phyloP scores from a whole-genome alignment of 2,329 filamentous ascomycete genomes.

The Exophiala xenobiotica region DNA sequence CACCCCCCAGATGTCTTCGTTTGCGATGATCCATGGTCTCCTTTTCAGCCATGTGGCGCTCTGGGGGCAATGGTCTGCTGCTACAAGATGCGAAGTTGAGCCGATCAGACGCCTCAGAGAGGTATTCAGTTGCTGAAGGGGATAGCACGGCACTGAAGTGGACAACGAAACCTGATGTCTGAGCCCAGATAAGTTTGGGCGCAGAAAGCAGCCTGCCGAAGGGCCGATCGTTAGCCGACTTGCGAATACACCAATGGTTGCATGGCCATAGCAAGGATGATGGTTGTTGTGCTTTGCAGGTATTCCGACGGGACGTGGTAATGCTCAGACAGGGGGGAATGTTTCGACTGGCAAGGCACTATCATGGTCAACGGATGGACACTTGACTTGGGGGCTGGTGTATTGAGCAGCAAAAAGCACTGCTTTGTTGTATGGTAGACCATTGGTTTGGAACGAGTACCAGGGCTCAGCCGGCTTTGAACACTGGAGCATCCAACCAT shows the following conservation, averaged over 20 bases:
- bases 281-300: slow-evolving; percentile 7
- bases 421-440: slow-evolving; percentile 10
- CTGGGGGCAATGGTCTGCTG: slow-evolving; percentile 1
- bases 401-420: not conserved
- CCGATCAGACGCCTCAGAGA: slow-evolving; percentile 9
- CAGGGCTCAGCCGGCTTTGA: slow-evolving; percentile 1
- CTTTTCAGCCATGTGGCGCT: slow-evolving; percentile 8
- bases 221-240: slow-evolving; percentile 18
- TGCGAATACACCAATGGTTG: slow-evolving; percentile 18
- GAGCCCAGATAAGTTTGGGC: slow-evolving; percentile 15
- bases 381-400: not conserved
- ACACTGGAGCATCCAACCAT: slow-evolving; percentile 11
- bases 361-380: not conserved
- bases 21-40: slow-evolving; percentile 2
- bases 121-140: slow-evolving; percentile 11
- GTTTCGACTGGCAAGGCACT: slow-evolving; percentile 21
- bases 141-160: slow-evolving; percentile 8
- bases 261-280: slow-evolving; percentile 8
- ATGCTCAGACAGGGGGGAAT: slow-evolving; percentile 17
- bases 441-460: not conserved
- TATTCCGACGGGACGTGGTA: slow-evolving; percentile 8
- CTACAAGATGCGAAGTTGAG: slow-evolving; percentile 16
- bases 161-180: slow-evolving; percentile 15
- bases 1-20: slow-evolving; percentile 12
- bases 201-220: slow-evolving; percentile 17